Percentiles rank a stretch among this genome's conserved stretches.
These are phyloP conservation scores for Sarcomyxa edulis DNA, from an alignment of 768 basidiomycete genomes.

Conservation along the genomic window DNA sequence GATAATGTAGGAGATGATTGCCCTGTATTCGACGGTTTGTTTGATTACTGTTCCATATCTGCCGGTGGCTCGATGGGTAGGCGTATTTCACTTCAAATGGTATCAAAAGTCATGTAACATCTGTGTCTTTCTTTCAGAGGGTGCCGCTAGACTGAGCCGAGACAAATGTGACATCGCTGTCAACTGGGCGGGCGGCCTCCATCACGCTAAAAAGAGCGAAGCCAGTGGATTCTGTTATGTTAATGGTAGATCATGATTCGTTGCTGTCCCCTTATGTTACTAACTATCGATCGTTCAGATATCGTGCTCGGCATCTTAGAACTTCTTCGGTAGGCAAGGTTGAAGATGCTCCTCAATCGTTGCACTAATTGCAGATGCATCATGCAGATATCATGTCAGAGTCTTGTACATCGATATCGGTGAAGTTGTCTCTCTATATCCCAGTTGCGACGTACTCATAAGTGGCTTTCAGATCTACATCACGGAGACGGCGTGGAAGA, in stretches of 20 bases:
- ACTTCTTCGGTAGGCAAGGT: constrained; percentile 29
- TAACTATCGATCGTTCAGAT: constrained; percentile 29
- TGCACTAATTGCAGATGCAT: background rate
- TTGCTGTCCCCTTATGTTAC: background rate
- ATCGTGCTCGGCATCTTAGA: constrained; percentile 95
- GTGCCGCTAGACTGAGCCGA: constrained; percentile 69
- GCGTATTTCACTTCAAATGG: constrained; percentile 13
- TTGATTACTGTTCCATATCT: constrained; percentile 95
- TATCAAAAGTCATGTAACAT: background rate
- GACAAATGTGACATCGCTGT: constrained; percentile 92
- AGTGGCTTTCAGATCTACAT: too few species aligned
- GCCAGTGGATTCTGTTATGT: constrained; percentile 99
- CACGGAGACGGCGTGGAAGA: constrained; percentile 99
- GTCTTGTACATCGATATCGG: constrained; percentile 98
- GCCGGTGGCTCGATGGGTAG: constrained; percentile 91
- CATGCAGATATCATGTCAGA: constrained; percentile 71
- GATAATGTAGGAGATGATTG: constrained; percentile 81
- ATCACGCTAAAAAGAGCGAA: constrained; percentile 99
- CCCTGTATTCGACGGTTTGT: constrained; percentile 93
- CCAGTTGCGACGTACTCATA: too few species aligned
- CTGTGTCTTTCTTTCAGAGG: constrained; percentile 19
- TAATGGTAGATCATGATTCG: constrained; percentile 37
- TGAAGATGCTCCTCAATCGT: background rate
- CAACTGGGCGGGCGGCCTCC: constrained; percentile 97
- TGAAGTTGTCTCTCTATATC: too few species aligned